phyloP scores from a whole-genome alignment of 2,329 filamentous ascomycete genomes.

The Colletotrichum viniferum region DNA sequence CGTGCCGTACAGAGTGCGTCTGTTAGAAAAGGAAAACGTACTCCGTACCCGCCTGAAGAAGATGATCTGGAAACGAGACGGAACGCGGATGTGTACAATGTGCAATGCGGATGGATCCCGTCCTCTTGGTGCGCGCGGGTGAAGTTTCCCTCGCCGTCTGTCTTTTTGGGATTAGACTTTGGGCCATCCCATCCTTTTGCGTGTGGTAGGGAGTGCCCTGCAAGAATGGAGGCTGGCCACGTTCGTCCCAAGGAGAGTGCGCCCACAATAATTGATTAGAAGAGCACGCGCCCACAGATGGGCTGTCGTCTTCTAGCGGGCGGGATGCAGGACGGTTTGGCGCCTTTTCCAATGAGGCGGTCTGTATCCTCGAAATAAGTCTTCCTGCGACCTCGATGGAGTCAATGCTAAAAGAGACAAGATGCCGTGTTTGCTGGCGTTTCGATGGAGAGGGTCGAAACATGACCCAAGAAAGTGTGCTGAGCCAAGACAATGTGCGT shows the following conservation, averaged over 20 bases:
- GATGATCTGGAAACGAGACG: background rate
- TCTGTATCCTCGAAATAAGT: background rate
- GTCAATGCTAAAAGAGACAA: background rate
- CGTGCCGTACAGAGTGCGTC: background rate
- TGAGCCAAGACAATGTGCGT: background rate
- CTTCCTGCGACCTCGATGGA: background rate
- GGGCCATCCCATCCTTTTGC: background rate
- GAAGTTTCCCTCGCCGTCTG: background rate
- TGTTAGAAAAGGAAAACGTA: background rate
- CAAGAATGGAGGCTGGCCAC: background rate
- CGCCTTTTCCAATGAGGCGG: background rate
- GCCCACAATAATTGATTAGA: background rate
- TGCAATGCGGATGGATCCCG: background rate
- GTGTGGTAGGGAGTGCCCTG: background rate
- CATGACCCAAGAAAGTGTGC: slow-evolving; percentile 4
- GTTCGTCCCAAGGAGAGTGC: slow-evolving; percentile 1
- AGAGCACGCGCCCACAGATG: background rate
- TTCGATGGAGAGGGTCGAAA: background rate
- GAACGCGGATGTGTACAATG: background rate
- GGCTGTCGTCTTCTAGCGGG: background rate
- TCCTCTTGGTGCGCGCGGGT: background rate
- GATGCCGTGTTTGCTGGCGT: background rate
- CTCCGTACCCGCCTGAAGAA: background rate
- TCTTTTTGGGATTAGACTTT: background rate
- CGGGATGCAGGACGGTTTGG: background rate